Evolutionary conservation across 805 yeast species (phyloP).

Genomic region (Brettanomyces nanus): DNA sequence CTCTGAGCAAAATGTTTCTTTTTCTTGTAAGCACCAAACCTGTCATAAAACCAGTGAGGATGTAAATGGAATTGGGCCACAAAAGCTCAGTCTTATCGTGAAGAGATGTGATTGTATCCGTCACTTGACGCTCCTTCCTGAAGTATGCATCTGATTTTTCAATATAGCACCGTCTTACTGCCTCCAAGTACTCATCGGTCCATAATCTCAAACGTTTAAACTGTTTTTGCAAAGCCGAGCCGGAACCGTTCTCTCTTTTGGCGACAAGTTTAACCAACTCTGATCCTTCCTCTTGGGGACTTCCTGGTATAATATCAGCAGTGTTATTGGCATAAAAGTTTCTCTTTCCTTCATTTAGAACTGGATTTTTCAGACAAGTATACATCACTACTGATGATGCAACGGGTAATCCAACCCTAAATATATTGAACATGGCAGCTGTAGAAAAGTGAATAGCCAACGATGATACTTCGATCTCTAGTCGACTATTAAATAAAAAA

Average conservation of each 20-base stretch:
- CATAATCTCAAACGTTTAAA: constrained; percentile 42
- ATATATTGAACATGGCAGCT: not conserved
- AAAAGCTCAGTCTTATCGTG: constrained; percentile 61
- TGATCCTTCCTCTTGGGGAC: constrained; percentile 14
- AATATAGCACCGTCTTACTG: constrained; percentile 34
- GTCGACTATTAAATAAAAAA: no score
- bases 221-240: constrained; percentile 35
- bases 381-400: constrained; percentile 3
- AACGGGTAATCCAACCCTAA: constrained; percentile 6
- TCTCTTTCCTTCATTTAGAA: constrained; percentile 20
- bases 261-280: constrained; percentile 12
- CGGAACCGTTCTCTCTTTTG: constrained; percentile 6
- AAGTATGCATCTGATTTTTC: constrained; percentile 42
- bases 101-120: constrained; percentile 53
- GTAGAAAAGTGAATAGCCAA: no score
- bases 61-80: constrained; percentile 62
- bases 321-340: constrained; percentile 18
- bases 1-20: constrained; percentile 47
- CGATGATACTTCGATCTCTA: no score
- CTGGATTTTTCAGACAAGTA: constrained; percentile 2
- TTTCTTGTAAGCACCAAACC: constrained; percentile 72
- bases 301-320: constrained; percentile 15
- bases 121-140: constrained; percentile 53
- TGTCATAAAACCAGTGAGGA: constrained; percentile 58
- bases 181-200: constrained; percentile 23